These are phyloP conservation scores for Cichorium intybus DNA, from an alignment of 140 eudicot genomes.

Conservation along the genomic window DNA sequence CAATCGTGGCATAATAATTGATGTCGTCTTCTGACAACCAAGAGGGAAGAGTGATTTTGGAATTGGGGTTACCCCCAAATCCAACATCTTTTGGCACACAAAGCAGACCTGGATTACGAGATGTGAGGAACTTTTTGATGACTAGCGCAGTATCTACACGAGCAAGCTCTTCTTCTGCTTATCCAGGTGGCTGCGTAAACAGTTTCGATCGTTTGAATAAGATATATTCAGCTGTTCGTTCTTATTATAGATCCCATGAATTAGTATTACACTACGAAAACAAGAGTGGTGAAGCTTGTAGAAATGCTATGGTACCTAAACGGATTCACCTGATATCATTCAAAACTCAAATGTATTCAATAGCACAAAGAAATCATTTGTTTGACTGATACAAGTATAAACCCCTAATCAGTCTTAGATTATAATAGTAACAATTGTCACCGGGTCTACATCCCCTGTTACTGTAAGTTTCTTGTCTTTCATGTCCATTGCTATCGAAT, in stretches of 20 bases:
- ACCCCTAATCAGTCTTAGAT: too few relatives aligned
- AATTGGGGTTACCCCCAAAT: constrained; percentile 51
- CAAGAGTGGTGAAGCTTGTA: too few relatives aligned
- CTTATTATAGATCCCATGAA: neutral
- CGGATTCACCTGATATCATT: too few relatives aligned
- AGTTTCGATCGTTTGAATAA: too few relatives aligned
- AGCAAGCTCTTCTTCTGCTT: constrained; percentile 71
- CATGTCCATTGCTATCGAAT: constrained; percentile 68
- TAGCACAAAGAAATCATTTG: too few relatives aligned
- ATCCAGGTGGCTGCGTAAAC: constrained; percentile 70
- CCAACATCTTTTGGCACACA: constrained; percentile 64
- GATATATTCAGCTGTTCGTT: neutral
- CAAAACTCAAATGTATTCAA: too few relatives aligned
- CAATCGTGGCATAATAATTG: constrained; percentile 59
- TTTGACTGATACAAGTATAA: too few relatives aligned
- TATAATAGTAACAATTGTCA: constrained; percentile 57
- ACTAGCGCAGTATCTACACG: constrained; percentile 60
- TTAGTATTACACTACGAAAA: neutral
- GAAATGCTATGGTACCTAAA: too few relatives aligned
- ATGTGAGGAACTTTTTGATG: constrained; percentile 58
- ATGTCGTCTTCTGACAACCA: constrained; percentile 91
- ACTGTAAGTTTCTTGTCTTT: constrained; percentile 81
- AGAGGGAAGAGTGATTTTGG: constrained; percentile 55
- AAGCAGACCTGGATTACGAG: constrained; percentile 55
- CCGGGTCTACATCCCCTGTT: constrained; percentile 80